A percentile compares a stretch with the other conserved stretches of the same genome.
phyloP scores from a whole-genome alignment of 164 flowering plant genomes.

The Taxillus chinensis region DNA sequence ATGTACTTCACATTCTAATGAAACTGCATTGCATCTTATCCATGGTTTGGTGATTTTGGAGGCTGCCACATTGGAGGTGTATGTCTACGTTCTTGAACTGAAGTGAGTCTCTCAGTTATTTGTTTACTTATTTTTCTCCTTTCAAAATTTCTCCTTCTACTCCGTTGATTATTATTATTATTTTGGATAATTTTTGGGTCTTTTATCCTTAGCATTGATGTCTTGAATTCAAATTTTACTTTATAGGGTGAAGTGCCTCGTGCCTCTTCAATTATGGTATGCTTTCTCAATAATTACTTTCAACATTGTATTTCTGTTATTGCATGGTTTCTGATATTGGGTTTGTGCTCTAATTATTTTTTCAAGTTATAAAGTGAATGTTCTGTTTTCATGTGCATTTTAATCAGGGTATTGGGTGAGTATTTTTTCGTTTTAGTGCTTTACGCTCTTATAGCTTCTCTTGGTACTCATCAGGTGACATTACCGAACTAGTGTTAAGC shows the following conservation, averaged over 20 bases:
- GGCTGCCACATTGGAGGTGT: slow-evolving; percentile 48
- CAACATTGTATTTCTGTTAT: no score
- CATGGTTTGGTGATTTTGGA: slow-evolving; percentile 50
- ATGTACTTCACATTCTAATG: slow-evolving; percentile 18
- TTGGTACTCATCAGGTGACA: no score
- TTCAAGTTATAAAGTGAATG: no score
- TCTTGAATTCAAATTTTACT: background rate
- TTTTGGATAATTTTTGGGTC: background rate
- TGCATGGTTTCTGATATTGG: no score
- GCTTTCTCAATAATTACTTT: background rate
- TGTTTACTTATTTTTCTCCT: background rate
- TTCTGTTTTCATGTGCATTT: no score
- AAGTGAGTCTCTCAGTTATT: slow-evolving; percentile 10
- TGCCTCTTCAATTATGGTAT: background rate
- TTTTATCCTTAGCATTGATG: background rate
- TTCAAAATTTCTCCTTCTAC: background rate
- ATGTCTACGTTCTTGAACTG: slow-evolving; percentile 19
- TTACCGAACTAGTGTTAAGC: no score
- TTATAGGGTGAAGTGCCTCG: background rate
- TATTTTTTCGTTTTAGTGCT: no score
- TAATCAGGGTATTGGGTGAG: no score
- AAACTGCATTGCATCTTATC: slow-evolving; percentile 39
- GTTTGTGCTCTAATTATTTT: no score
- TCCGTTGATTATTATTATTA: background rate
- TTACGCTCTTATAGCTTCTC: no score